phyloP scores from a whole-genome alignment of 2,329 filamentous ascomycete species.

The Parascedosporium putredinis region DNA sequence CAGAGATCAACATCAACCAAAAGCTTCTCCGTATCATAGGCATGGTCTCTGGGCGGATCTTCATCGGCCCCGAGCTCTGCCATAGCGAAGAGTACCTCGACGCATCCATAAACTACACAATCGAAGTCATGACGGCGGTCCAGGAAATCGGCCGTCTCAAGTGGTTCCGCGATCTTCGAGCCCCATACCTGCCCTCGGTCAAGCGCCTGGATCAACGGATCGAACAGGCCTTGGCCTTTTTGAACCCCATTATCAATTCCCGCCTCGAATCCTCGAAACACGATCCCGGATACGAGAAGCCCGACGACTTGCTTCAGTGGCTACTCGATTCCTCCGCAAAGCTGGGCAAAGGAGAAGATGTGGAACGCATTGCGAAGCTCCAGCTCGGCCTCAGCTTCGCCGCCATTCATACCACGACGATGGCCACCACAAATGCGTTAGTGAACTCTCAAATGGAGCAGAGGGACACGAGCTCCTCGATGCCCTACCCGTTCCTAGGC shows the following conservation, averaged over 20 bases:
- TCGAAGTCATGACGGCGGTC: slow-evolving; percentile 28
- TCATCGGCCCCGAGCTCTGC: slow-evolving; percentile 36
- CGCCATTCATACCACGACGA: slow-evolving; percentile 40
- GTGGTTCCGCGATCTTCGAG: slow-evolving; percentile 24
- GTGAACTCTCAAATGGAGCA: too few species aligned
- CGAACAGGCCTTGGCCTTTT: slow-evolving; percentile 21
- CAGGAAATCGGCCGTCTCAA: slow-evolving; percentile 18
- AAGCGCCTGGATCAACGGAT: slow-evolving; percentile 21
- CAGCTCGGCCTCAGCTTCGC: slow-evolving; percentile 36
- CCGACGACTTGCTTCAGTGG: slow-evolving; percentile 39
- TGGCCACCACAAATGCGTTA: slow-evolving; percentile 32
- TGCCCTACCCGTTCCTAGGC: too few species aligned
- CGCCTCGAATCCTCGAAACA: slow-evolving; percentile 15
- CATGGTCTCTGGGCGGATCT: slow-evolving; percentile 34
- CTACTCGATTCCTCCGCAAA: slow-evolving; percentile 27
- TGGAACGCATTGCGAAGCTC: slow-evolving; percentile 25
- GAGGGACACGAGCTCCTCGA: too few species aligned
- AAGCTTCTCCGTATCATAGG: slow-evolving; percentile 34
- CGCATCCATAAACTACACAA: slow-evolving; percentile 35
- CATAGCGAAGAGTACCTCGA: slow-evolving; percentile 33
- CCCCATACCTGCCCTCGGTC: slow-evolving; percentile 22
- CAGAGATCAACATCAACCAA: slow-evolving; percentile 26
- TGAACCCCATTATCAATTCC: slow-evolving; percentile 24
- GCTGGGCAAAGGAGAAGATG: slow-evolving; percentile 20
- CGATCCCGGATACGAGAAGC: slow-evolving; percentile 17